These are phyloP conservation scores for Trichoderma koningiopsis DNA, from an alignment of 2,329 filamentous ascomycete species.

Conservation along the genomic window DNA sequence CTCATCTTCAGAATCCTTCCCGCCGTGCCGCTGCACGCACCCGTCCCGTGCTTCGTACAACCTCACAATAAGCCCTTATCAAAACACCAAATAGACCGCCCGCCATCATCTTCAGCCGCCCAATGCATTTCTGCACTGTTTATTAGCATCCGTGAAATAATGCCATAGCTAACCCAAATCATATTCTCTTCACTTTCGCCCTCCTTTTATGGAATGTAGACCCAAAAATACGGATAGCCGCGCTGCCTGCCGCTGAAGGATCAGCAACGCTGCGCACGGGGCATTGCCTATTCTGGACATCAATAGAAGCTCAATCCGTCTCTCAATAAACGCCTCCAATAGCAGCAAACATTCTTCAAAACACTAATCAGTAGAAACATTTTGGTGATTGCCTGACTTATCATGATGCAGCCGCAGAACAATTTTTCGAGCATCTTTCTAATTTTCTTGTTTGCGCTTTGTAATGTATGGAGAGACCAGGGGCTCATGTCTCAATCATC, in stretches of 20 bases:
- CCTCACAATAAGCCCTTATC: neutral
- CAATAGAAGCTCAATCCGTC: constrained; percentile 36
- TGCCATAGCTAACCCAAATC: no score
- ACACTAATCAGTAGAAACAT: neutral
- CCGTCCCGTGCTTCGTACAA: neutral
- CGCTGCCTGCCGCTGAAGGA: constrained; percentile 8
- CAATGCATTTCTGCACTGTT: neutral
- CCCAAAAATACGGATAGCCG: neutral
- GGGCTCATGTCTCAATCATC: neutral
- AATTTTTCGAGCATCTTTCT: neutral
- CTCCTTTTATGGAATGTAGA: neutral
- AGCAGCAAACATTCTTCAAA: constrained; percentile 6
- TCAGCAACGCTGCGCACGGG: neutral
- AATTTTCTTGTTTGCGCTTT: neutral
- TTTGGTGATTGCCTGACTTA: neutral
- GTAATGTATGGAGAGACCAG: neutral
- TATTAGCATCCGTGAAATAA: neutral
- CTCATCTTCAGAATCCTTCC: neutral
- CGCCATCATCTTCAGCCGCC: neutral
- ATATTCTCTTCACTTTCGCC: neutral
- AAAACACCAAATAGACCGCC: neutral
- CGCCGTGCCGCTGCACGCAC: neutral
- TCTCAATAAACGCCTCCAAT: constrained; percentile 35
- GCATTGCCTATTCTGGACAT: constrained; percentile 38
- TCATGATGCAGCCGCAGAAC: neutral